Conservation (phyloP, 108 stramenopile genomes). For the Cyclostephanos tholiformis region DNA sequence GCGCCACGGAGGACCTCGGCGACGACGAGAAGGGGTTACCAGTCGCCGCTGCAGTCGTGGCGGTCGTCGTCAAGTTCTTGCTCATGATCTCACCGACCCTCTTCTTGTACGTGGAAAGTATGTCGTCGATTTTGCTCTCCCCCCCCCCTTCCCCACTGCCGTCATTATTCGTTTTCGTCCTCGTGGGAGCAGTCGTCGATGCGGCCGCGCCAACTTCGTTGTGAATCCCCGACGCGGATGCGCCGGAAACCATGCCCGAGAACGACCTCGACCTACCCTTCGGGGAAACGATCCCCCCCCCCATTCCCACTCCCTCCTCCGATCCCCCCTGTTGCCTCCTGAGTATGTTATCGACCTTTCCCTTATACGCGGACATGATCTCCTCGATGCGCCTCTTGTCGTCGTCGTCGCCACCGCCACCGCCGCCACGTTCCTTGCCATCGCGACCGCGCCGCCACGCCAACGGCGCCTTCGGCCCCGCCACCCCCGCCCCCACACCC, state of each 20-base stretch:
- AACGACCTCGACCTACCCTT: not conserved
- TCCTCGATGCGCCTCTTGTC: conserved; percentile 35
- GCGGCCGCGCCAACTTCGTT: not conserved
- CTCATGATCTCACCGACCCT: conserved; percentile 47
- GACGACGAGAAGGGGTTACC: not conserved
- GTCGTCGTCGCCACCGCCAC: conserved; percentile 2
- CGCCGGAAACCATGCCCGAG: not conserved
- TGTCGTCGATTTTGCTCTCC: conserved; percentile 32
- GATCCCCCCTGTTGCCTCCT: not conserved
- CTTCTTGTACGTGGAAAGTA: conserved; percentile 45
- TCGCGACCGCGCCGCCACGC: not conserved
- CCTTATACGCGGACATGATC: conserved; percentile 48
- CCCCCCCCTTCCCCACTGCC: not conserved
- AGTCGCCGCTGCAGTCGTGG: not conserved
- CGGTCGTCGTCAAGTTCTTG: not conserved
- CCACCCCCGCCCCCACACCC: not conserved
- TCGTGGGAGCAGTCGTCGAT: not conserved
- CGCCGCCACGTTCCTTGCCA: not conserved
- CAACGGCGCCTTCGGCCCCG: not conserved
- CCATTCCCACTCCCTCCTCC: not conserved
- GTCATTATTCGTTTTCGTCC: not conserved
- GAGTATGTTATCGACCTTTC: conserved; percentile 39
- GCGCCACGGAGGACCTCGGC: not conserved
- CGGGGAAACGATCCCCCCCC: not conserved
- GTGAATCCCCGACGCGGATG: not conserved